Percentiles rank a stretch among this genome's conserved stretches.
Evolutionary conservation across 768 basidiomycete species (phyloP).

Genomic region (Suillus lakei): DNA sequence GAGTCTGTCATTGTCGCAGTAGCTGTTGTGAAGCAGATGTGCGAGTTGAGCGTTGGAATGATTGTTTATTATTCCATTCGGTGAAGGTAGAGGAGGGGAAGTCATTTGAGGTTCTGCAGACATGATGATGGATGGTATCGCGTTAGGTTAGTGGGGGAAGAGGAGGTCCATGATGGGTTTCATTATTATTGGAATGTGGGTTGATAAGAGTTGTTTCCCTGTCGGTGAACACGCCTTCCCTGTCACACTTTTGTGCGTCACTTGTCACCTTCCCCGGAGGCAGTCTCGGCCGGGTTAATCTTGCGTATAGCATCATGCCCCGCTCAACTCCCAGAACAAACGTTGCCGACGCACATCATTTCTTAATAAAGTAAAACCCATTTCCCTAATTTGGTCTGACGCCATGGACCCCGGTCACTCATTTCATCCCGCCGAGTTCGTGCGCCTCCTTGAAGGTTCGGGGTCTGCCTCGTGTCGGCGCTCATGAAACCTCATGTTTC

Average conservation of each 20-base stretch:
- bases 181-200: conserved; percentile 7
- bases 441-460: neutral
- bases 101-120: conserved; percentile 22
- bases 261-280: conserved; percentile 9
- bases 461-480: conserved; percentile 40
- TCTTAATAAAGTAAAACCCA: conserved; percentile 18
- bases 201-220: conserved; percentile 10
- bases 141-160: conserved; percentile 7
- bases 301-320: conserved; percentile 10
- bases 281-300: conserved; percentile 11
- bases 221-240: conserved; percentile 9
- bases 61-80: conserved; percentile 19
- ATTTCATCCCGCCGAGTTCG: conserved; percentile 4
- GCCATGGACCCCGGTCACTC: conserved; percentile 27
- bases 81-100: conserved; percentile 20
- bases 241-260: conserved; percentile 8
- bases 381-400: conserved; percentile 20
- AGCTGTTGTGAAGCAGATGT: conserved; percentile 55
- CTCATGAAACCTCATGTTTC: conserved; percentile 11
- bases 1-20: conserved; percentile 56
- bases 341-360: conserved; percentile 34
- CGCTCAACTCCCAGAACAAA: conserved; percentile 19
- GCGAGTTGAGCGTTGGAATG: conserved; percentile 60
- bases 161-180: conserved; percentile 9
- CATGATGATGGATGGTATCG: conserved; percentile 18